Base-by-base conservation (phyloP, 2,329 filamentous ascomycete species). In the Waltergamsia citrina region DNA sequence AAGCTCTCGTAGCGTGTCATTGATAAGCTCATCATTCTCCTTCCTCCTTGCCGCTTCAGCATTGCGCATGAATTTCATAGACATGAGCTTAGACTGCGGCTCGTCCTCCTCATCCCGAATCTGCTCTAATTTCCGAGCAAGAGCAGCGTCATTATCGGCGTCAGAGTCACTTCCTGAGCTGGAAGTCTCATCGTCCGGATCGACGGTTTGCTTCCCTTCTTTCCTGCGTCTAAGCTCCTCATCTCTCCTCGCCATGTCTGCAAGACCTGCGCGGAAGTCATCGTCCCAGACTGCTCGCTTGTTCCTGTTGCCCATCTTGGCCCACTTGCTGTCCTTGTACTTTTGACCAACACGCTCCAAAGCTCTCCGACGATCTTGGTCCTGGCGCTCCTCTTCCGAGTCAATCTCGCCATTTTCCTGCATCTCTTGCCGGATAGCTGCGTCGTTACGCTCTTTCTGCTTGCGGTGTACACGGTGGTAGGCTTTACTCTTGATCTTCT, bases 401-500 rank as follows among this genome's bases (percentile, higher is more conserved):
- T 76, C 74, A 17, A 75, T 63, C 45, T 72, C 69, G 16, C 72
- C 73, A 9, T 70, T 69, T 33, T 71, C 74, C 15, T 65, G 68
- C 57, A 67, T 66, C 36, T 50, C 69, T 49, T 71, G 68, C 14
- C 59, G 60, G 12, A 62, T 74, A 14, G 65, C 68, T 57, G 67
- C 66, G 36, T 50, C 69, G 49, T 71, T 69, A 36, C 71, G 64
- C 43, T 70, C 58, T 45, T 65, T 48, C 56, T 78, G 84, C 52
- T 82, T 94, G 24, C 90, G 78, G 58, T 96, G 90, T 11, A 96
- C 81, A 29, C 88, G 81, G 36, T 90, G 84, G 54, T 94, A 98
- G 1, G 87, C 76, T 57, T 95, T 98, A 54, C 85, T 93, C 69
- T 98, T 98, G 63, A 98, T 98, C 67, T 96, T 96, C 64, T 95